phyloP scores from a whole-genome alignment of 1,284 basidiomycete species.

The Apiotrichum brassicae region DNA sequence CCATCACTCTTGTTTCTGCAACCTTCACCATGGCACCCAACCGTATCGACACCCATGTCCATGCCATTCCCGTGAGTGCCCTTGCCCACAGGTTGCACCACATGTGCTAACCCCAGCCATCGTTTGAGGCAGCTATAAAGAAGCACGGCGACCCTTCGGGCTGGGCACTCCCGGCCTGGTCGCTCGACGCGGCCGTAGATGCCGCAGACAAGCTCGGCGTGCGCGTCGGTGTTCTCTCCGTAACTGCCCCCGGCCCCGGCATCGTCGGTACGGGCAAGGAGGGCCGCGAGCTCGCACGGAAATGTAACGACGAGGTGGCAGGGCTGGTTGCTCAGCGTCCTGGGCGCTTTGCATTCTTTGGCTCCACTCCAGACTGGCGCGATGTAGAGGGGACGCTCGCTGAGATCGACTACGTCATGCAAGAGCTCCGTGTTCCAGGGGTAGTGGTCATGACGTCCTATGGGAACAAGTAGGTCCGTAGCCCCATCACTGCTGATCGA shows the following conservation, averaged over 20 bases:
- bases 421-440: not conserved
- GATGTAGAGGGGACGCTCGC: constrained; percentile 1
- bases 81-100: not conserved
- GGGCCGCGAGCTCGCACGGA: constrained; percentile 1
- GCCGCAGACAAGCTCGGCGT: constrained; percentile 3
- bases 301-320: constrained; percentile 3
- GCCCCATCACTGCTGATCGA: not conserved
- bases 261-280: not conserved
- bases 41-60: constrained; percentile 7
- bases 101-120: not conserved
- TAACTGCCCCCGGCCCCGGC: constrained; percentile 3
- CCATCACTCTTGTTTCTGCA: not conserved
- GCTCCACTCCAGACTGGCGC: not conserved
- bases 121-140: constrained; percentile 3
- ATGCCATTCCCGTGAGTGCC: constrained; percentile 4
- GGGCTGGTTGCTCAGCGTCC: not conserved
- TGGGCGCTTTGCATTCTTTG: constrained; percentile 3
- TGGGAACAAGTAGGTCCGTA: not conserved
- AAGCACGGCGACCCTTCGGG: constrained; percentile 7
- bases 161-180: constrained; percentile 1
- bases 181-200: not conserved
- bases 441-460: constrained; percentile 5
- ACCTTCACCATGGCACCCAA: not conserved
- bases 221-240: not conserved
- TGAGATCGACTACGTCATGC: constrained; percentile 5